Evolutionary conservation across 768 basidiomycete genomes (phyloP), one percentile per base, ranked within the genome.

Genomic region (Chalciporus piperatus): DNA sequence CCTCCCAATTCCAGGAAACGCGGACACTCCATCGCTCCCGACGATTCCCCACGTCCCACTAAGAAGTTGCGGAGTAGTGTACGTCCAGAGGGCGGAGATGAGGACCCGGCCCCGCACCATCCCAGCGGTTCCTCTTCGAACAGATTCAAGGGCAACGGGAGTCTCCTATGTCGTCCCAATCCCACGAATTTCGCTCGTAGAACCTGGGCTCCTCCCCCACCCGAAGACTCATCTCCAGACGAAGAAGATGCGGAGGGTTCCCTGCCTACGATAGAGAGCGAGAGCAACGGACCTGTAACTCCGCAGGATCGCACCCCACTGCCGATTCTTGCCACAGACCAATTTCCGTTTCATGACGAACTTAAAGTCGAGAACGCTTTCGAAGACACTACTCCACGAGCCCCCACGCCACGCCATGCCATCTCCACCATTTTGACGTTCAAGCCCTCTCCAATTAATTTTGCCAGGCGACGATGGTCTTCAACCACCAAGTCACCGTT

Each of bases 371-470:
- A 56, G 33, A 62, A 25, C 38, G 60, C 59, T 50, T 55, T 54
- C 39, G 64, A 58, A 55, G 66, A 59, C 38, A 33, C 42, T 52
- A 50, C 55, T 55, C 49, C 58, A 50, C 63, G 57, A 58, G 55
- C 39, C 48, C 52, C 64, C 42, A 64, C 50, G 14, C 66, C 66
- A 54, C 62, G 58, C 50, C 53, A 35, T 55, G 44, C 50, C 41
- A 23, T 68, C 64, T 71, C 74, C 44, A 74, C 71, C 25, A 72
- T 78, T 27, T 60, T 83, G 59, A 78, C 76, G 20, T 79, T 75
- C 64, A 82, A 81, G 45, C 84, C 84, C 14, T 80, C 82, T 33
- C 84, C 84, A n/a, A 75, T 78, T 65, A 76, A 76, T 57, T 84
- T 81, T 62, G 83, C 84, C 8, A 78, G 76, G 58, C 78, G 80